These are phyloP conservation scores for Suillus placidus DNA, from an alignment of 768 basidiomycete species.

Conservation along the genomic window DNA sequence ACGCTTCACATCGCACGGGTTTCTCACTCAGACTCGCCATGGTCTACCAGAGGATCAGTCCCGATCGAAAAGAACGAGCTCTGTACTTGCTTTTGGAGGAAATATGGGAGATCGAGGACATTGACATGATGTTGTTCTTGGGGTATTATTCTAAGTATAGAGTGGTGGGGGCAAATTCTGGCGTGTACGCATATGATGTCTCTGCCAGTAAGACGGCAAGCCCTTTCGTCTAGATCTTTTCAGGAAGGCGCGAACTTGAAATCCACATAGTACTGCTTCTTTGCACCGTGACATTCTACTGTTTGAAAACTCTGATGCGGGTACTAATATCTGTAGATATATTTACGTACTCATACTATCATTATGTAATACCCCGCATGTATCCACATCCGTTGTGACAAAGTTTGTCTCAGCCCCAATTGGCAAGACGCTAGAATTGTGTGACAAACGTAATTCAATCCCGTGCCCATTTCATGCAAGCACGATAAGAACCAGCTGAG, in stretches of 20 bases:
- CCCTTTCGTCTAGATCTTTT: too few species aligned
- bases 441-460: constrained; percentile 1
- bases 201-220: too few species aligned
- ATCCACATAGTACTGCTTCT: too few species aligned
- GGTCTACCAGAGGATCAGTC: neutral
- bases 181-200: too few species aligned
- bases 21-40: neutral
- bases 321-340: too few species aligned
- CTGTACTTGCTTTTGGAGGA: neutral
- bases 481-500: constrained; percentile 1
- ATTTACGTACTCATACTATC: too few species aligned
- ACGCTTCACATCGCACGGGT: neutral
- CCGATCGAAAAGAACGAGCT: neutral
- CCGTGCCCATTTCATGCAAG: neutral
- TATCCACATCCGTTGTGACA: too few species aligned
- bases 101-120: neutral
- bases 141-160: neutral
- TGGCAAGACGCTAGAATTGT: neutral
- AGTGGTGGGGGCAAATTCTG: neutral
- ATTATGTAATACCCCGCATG: too few species aligned
- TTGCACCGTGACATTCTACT: too few species aligned
- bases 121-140: neutral
- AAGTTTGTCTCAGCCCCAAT: too few species aligned
- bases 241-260: too few species aligned
- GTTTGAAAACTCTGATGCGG: too few species aligned